These are phyloP conservation scores for Polyporus arcularius DNA, from an alignment of 768 basidiomycete genomes.

Conservation along the genomic window DNA sequence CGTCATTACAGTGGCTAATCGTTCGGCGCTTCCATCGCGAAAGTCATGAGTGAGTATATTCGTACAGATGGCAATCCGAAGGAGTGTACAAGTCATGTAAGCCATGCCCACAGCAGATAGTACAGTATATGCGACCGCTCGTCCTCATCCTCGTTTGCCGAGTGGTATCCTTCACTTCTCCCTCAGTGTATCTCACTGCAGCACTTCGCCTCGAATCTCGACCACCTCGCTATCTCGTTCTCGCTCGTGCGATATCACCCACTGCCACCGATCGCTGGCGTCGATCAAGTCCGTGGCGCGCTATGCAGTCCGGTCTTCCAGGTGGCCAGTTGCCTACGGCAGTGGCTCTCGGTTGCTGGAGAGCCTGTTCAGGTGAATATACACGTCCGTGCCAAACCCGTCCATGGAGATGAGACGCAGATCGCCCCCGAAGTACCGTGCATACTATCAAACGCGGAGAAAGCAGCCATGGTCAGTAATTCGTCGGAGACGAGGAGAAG, in stretches of 20 bases:
- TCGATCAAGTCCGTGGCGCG: too few species aligned
- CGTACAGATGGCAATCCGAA: neutral
- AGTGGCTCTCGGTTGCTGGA: conserved; percentile 83
- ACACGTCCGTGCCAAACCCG: conserved; percentile 94
- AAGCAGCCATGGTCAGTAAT: conserved; percentile 3
- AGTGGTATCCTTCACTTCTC: too few species aligned
- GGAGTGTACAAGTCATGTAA: neutral
- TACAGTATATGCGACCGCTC: neutral
- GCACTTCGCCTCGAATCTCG: too few species aligned
- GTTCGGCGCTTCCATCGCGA: too few species aligned
- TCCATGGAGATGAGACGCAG: conserved; percentile 96
- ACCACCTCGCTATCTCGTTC: too few species aligned
- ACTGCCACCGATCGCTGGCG: neutral
- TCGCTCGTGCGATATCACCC: neutral
- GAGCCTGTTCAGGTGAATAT: conserved; percentile 86
- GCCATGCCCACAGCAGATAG: too few species aligned
- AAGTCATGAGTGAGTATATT: neutral
- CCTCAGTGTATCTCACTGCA: too few species aligned
- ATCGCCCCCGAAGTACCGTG: conserved; percentile 94
- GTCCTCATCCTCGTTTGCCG: too few species aligned
- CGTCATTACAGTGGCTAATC: too few species aligned
- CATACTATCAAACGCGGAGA: conserved; percentile 56
- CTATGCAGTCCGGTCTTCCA: neutral
- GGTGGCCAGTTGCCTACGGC: conserved; percentile 36
- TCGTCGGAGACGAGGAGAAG: neutral